Base-by-base conservation (phyloP, 192 early-diverging fungal genomes). In the Funneliformis mosseae region DNA sequence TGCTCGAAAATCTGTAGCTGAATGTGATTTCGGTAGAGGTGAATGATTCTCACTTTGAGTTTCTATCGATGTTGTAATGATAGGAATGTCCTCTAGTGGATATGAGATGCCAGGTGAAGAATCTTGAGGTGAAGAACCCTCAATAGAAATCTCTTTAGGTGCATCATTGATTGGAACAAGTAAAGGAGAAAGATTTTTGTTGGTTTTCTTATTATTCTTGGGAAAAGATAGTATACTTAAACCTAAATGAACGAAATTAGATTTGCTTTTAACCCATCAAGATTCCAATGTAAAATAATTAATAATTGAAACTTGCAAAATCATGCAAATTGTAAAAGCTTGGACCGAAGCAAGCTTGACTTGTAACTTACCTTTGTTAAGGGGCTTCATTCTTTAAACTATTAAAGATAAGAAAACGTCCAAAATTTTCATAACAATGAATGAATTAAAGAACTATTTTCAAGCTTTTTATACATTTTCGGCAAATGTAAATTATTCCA, bases 191-290 rank as follows among this genome's bases (percentile, higher is more conserved):
- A 60, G 50, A 59, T 50, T 48, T 59, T 50, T 75, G 28, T 7
- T 21, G 14, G 38, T 18, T 60, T 75, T 75, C 50, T 75, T 75
- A 11, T 16, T 59, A 12, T 43, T 5, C n/a, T 60, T 75, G 0
- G 23, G 23, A 18, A 75, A 75, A 33, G 74, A 75, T 59, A 75
- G 33, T 75, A 60, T 75, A 60, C 50, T 23, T 60, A 75, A 75
- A 60, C 14, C 25, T 60, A 75, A 27, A 75, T 48, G 8, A 33
- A n/a, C 42, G 3, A 43, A 5, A 23, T 16, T 28, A 25, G n/a
- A 48, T 50, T 45, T 70, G 10, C 28, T 33, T 70, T 42, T 9
- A 70, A 42, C 33, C 33, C 33, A 33, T 33, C 33, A 33, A 33
- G 33, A 33, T 33, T 33, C 33, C 33, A 33, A 33, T 33, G 33